Conservation (phyloP, 2,329 filamentous ascomycete genomes). For the Fusarium buharicum region DNA sequence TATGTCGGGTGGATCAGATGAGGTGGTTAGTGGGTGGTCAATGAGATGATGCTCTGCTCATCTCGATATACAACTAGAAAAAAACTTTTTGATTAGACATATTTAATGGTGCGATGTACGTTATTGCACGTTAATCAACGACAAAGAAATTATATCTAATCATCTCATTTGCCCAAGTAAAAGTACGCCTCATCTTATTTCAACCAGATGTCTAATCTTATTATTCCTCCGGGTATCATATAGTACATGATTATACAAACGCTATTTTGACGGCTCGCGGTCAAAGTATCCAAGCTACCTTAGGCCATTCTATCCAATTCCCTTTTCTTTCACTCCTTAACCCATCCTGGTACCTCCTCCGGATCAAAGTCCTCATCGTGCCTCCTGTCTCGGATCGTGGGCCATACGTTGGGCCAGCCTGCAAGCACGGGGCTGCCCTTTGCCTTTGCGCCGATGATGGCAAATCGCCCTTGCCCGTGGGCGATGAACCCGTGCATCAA, state of each 20-base stretch:
- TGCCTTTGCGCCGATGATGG: constrained; percentile 80
- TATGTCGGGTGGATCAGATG: constrained; percentile 21
- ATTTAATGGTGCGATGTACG: constrained; percentile 36
- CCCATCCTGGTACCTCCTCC: constrained; percentile 80
- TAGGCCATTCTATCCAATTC: not conserved
- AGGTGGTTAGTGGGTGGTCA: constrained; percentile 22
- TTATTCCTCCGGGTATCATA: constrained; percentile 37
- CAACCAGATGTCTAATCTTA: constrained; percentile 7
- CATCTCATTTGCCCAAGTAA: constrained; percentile 6
- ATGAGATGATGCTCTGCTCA: constrained; percentile 31
- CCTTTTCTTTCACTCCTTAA: constrained; percentile 55
- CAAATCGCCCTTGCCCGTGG: constrained; percentile 79
- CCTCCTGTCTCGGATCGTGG: constrained; percentile 71
- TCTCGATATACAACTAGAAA: constrained; percentile 34
- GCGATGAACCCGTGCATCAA: constrained; percentile 86
- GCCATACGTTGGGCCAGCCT: constrained; percentile 81
- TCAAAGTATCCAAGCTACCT: constrained; percentile 14
- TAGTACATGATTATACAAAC: constrained; percentile 25
- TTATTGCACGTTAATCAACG: constrained; percentile 20
- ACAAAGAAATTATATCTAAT: constrained; percentile 38
- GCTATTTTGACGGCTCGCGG: constrained; percentile 10
- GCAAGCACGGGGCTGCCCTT: constrained; percentile 71
- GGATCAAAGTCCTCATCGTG: constrained; percentile 68
- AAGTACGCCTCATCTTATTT: constrained; percentile 2
- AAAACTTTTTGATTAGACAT: constrained; percentile 40